Base-by-base conservation (phyloP, 2,329 filamentous ascomycete species). In the Westerdykella sp. region DNA sequence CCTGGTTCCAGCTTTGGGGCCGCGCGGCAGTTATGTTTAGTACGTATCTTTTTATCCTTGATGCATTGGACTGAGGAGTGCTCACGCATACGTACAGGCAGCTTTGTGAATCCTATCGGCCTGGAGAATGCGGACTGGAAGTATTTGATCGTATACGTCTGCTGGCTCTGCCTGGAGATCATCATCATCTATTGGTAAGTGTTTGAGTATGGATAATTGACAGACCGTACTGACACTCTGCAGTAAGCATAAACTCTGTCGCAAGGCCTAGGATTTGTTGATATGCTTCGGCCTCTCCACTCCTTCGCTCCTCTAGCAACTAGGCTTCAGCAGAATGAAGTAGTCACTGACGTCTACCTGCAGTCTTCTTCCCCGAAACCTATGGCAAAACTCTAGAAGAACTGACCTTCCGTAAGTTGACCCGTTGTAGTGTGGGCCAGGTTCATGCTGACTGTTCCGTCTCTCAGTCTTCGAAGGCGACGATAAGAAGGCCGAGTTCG, bases 21-120 rank as follows among this genome's bases (percentile, higher is more conserved):
- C 77, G 83, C 57, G 74, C 76, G 34, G 70, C 80, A 25, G 71
- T 83, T 25, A 78, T 81, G 48, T 71, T 84, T 44, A 75, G 53
- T 56, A 47, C 30, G 54, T 18, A 43, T 36, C 37, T 6, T 2
- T 10, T 14, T 25, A 34, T 15, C 11, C 14, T 23, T 22, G 25
- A 16, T 11, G n/a, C n/a, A 1, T 7, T 35, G 36, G 22, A 31
- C 22, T 47, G 41, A 40, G 31, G 10, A 14, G 2, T 2, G 11
- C 25, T 28, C 11, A 28, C 18, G 18, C 25, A 28, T 28, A 28
- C 11, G 11, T 32, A 34, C 38, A 55, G 54, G 76, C 51, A 78
- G 78, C 64, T 79, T 69, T 49, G 76, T 75, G 49, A 84, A 84
- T 67, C 77, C 77, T 52, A 71, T 83, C 48, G 81, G 79, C 5